Conservation (phyloP, 345 rosid genomes). For the Moricandia arvensis region DNA sequence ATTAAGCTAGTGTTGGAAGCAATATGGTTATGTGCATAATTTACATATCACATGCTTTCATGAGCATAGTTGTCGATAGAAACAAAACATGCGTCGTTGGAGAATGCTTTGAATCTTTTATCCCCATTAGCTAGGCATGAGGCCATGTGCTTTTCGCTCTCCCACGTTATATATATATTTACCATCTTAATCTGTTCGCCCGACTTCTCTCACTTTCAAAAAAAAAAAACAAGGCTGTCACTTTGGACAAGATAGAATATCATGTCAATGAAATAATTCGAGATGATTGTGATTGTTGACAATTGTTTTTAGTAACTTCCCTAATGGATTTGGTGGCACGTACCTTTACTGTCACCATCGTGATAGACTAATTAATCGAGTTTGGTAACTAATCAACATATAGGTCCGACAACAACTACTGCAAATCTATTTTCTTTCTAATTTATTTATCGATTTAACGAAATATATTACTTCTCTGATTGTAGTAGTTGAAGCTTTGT, state of each 20-base stretch:
- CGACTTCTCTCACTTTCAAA: conserved; percentile 26
- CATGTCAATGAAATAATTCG: neutral
- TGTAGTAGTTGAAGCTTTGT: neutral
- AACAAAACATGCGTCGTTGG: conserved; percentile 24
- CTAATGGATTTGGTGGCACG: conserved; percentile 2
- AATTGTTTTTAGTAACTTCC: neutral
- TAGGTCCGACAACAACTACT: conserved; percentile 11
- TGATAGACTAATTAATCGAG: conserved; percentile 1
- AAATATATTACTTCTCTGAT: neutral
- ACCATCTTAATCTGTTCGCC: conserved; percentile 3
- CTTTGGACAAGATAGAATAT: conserved; percentile 9
- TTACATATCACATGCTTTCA: conserved; percentile 26
- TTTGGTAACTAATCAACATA: conserved; percentile 34
- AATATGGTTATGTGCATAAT: conserved; percentile 4
- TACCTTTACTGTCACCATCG: neutral
- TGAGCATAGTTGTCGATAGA: conserved; percentile 32
- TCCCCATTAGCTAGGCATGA: conserved; percentile 14
- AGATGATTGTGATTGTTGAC: conserved; percentile 3
- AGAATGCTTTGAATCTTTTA: neutral
- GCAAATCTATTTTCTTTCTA: neutral
- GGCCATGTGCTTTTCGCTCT: conserved; percentile 28
- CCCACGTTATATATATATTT: conserved; percentile 23
- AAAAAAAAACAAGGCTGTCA: conserved; percentile 25
- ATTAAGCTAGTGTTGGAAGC: neutral
- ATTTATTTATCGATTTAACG: neutral